These are phyloP conservation scores for Aspergillus tubingensis DNA, from an alignment of 2,329 filamentous ascomycete genomes.

Conservation along the genomic window DNA sequence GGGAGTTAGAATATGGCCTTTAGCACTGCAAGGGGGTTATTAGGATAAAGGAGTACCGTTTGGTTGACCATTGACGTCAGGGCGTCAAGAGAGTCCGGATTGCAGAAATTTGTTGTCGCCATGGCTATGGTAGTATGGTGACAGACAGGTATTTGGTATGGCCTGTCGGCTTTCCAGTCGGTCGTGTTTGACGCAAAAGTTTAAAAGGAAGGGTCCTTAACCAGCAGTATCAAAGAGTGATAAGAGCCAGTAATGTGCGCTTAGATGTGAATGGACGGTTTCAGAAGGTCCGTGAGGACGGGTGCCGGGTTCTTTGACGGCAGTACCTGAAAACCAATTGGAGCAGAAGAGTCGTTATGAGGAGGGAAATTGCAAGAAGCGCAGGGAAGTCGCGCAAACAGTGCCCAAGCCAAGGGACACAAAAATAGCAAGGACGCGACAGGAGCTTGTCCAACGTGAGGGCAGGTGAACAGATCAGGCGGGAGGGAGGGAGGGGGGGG, in stretches of 20 bases:
- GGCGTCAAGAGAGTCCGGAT: conserved; percentile 39
- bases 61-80: conserved; percentile 40
- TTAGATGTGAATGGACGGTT: neutral
- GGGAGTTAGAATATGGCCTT: conserved; percentile 20
- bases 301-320: neutral
- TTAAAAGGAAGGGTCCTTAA: neutral
- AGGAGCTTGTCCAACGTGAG: too few relatives aligned
- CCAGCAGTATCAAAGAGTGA: neutral
- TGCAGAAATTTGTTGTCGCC: conserved; percentile 25
- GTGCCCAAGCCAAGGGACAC: neutral
- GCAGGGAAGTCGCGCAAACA: neutral
- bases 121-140: conserved; percentile 14
- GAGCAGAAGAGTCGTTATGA: neutral
- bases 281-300: neutral
- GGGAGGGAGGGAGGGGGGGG: neutral
- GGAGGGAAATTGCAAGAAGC: neutral
- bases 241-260: neutral
- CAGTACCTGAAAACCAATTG: neutral
- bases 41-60: conserved; percentile 28
- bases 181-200: neutral
- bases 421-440: too few relatives aligned
- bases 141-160: neutral
- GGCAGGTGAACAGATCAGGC: neutral
- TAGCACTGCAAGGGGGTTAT: neutral
- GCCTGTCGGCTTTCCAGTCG: neutral